phyloP scores from a whole-genome alignment of 169 alveolate genomes.

The Cryptosporidium viatorum region DNA sequence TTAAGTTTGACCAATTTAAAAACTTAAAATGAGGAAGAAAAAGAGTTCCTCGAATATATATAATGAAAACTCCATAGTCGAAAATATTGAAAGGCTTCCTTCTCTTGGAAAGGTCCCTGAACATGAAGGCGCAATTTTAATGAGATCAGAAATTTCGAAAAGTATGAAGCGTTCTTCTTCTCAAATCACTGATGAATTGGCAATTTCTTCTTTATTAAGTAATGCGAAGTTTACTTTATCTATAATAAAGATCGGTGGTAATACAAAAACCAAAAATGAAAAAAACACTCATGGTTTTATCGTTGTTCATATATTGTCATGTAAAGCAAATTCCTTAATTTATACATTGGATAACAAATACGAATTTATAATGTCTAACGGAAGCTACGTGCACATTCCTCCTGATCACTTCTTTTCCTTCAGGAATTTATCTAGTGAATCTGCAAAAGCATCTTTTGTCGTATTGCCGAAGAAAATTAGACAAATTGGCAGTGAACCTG shows the following conservation, averaged over 20 bases:
- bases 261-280: slow-evolving; percentile 56
- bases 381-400: slow-evolving; percentile 69
- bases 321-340: slow-evolving; percentile 62
- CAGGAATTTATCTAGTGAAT: slow-evolving; percentile 49
- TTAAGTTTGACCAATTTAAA: too few species aligned
- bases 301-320: slow-evolving; percentile 59
- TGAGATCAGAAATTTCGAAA: slow-evolving; percentile 66
- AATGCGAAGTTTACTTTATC: slow-evolving; percentile 60
- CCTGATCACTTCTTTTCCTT: slow-evolving; percentile 61
- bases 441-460: slow-evolving; percentile 68
- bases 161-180: slow-evolving; percentile 67
- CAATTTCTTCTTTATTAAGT: slow-evolving; percentile 60
- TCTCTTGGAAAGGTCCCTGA: slow-evolving; percentile 74
- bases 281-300: slow-evolving; percentile 54
- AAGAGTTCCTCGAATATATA: background rate
- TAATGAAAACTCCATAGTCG: slow-evolving; percentile 42
- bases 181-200: slow-evolving; percentile 53
- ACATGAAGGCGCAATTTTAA: slow-evolving; percentile 70
- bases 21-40: slow-evolving; percentile 25
- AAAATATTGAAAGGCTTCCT: slow-evolving; percentile 57
- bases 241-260: slow-evolving; percentile 48
- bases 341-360: slow-evolving; percentile 58
- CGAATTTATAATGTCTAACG: slow-evolving; percentile 62
- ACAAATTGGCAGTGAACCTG: slow-evolving; percentile 60
- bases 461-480: slow-evolving; percentile 34